These are phyloP conservation scores for Anisogramma anomala DNA, from an alignment of 2,329 filamentous ascomycete genomes.

Conservation along the genomic window DNA sequence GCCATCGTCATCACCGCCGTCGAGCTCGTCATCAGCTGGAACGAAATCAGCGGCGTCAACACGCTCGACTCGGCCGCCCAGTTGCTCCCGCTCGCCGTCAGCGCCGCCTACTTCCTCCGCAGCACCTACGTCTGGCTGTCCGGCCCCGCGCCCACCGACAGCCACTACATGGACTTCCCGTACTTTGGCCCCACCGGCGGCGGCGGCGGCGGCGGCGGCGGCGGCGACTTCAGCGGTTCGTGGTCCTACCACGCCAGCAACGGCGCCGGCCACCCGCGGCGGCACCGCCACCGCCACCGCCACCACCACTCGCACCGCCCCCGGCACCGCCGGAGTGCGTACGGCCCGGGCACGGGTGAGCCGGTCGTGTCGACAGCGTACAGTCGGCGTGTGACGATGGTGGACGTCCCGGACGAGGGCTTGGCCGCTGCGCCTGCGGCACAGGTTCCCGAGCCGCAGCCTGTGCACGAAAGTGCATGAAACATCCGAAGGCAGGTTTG, in stretches of 20 bases:
- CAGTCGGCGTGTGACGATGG: background rate
- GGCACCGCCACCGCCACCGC: background rate
- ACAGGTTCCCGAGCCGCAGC: background rate
- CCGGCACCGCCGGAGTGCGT: background rate
- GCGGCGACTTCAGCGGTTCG: background rate
- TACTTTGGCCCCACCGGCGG: background rate
- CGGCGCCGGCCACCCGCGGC: background rate
- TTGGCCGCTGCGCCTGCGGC: background rate
- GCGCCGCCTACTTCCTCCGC: conserved; percentile 7
- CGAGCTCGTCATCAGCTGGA: conserved; percentile 18
- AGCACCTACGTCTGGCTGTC: conserved; percentile 6
- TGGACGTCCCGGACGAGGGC: background rate
- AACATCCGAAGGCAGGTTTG: background rate
- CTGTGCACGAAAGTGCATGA: background rate
- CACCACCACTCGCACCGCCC: background rate
- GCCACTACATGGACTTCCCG: background rate
- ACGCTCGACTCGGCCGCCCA: conserved; percentile 20
- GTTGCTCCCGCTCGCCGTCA: conserved; percentile 13
- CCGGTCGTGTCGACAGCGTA: background rate
- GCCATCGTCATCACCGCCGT: conserved; percentile 15
- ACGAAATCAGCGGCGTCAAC: conserved; percentile 18
- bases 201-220: background rate
- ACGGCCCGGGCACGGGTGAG: background rate
- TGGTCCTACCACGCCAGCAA: background rate
- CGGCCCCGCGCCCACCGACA: conserved; percentile 2